Percentiles rank a stretch among this genome's conserved stretches.
phyloP scores from a whole-genome alignment of 352 stramenopile species.

The Labyrinthula sp. region DNA sequence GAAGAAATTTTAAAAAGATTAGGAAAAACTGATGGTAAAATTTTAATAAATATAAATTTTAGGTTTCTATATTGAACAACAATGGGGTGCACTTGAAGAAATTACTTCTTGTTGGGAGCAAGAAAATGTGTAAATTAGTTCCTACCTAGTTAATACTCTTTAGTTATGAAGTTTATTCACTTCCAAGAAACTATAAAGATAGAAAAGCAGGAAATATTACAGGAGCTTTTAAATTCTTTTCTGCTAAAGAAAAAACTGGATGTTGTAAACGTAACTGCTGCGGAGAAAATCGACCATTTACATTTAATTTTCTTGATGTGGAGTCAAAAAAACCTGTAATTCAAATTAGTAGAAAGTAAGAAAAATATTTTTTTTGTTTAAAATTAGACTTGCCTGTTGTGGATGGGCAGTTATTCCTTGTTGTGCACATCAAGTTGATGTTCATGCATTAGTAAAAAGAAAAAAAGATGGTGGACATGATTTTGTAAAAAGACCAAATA shows the following conservation, averaged over 20 bases:
- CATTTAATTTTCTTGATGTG: constrained; percentile 21
- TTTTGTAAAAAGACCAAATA: no score
- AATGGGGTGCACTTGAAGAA: constrained; percentile 26
- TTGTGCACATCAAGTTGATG: constrained; percentile 18
- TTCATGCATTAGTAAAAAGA: no score
- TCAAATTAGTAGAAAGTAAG: no score
- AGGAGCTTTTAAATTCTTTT: no score
- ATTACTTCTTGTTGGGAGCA: constrained; percentile 20
- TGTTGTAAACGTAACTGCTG: constrained; percentile 25
- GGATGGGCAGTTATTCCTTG: constrained; percentile 17
- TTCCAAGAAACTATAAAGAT: no score
- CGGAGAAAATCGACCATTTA: constrained; percentile 24
- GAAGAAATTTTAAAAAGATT: no score
- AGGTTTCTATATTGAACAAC: constrained; percentile 20
- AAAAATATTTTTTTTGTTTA: constrained; percentile 16
- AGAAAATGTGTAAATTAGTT: constrained; percentile 24
- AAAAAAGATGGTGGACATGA: no score
- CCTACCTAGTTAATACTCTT: constrained; percentile 17
- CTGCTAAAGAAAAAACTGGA: constrained; percentile 22
- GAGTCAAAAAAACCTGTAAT: no score
- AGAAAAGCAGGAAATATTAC: no score
- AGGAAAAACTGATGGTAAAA: no score
- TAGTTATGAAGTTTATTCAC: no score
- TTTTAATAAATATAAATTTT: no score
- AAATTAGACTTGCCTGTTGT: constrained; percentile 20